Evolutionary conservation across 228 moss, liverwort and hornwort species (phyloP), one percentile per base, ranked within the genome.

Genomic region (Sphagnum fallax): DNA sequence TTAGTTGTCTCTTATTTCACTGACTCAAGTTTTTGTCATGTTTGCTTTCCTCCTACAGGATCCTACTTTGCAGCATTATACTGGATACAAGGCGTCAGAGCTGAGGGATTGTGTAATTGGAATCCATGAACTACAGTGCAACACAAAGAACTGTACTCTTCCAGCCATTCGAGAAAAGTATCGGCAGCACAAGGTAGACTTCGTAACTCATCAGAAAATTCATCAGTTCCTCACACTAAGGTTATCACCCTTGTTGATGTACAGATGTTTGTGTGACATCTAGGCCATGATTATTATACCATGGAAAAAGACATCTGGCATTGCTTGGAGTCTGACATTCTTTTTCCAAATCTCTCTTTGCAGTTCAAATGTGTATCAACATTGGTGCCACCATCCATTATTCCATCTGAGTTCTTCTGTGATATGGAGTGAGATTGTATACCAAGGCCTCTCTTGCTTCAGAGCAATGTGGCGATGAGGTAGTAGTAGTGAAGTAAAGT

Each of bases 331-430:
- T 55, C 55, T 12, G 12, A 55, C 4, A 8, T 55, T 8, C 55
- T 55, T 55, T 12, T 55, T 1, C 9, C 8, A 55, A 32, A 32
- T 70, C 63, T 6, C 0, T 63, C 7, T 12, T 18, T 70, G 77
- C 78, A 88, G 88, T 88, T 88, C 32, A 88, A 88, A 67, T 85
- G 79, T n/a, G 88, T 88, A 58, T 79, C 82, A 49, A 73, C 85
- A 4, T 11, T 88, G 76, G 13, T 66, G 49, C 59, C 82, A 53
- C 84, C 82, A 6, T 67, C 79, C 4, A 50, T 65, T 49, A 50
- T 88, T 10, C 80, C 85, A 15, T 59, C 72, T 0, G 80, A 85
- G 7, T 85, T 76, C 61, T 88, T 85, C 62, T 76, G 78, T 48
- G 88, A 80, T 15, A 60, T 51, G 8, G 70, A 73, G 48, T 65